These are phyloP conservation scores for Penicillium roqueforti DNA, from an alignment of 495 filamentous ascomycete genomes.

Conservation along the genomic window DNA sequence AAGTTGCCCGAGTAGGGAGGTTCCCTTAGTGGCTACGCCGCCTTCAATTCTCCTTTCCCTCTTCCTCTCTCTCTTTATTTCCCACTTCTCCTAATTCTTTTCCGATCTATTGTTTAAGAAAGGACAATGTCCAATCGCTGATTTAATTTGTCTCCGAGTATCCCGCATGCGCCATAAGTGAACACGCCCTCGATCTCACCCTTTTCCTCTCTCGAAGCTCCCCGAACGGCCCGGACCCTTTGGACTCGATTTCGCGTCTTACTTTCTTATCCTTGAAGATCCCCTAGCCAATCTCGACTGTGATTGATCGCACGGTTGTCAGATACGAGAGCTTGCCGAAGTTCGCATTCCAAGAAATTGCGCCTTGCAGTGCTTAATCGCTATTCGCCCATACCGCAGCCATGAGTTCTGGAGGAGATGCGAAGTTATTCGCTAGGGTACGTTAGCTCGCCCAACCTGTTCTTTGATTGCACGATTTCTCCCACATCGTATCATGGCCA, in stretches of 20 bases:
- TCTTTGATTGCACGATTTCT: slow-evolving; percentile 18
- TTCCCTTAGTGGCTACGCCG: slow-evolving; percentile 26
- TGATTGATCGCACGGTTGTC: slow-evolving; percentile 14
- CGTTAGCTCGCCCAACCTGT: slow-evolving; percentile 35
- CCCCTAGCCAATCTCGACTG: slow-evolving; percentile 7
- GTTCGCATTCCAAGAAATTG: slow-evolving; percentile 3
- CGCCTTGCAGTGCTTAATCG: slow-evolving; percentile 5
- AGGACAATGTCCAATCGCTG: slow-evolving; percentile 18
- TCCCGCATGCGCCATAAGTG: slow-evolving; percentile 16
- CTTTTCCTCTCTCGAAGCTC: slow-evolving; percentile 16
- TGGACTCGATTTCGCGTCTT: neutral
- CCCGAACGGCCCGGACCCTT: slow-evolving; percentile 10
- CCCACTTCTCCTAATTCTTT: slow-evolving; percentile 7
- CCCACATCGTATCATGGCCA: neutral
- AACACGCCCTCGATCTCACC: slow-evolving; percentile 14
- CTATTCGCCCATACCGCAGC: slow-evolving; percentile 22
- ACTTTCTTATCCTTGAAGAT: neutral
- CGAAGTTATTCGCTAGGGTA: slow-evolving; percentile 99
- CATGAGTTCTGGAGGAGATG: slow-evolving; percentile 88
- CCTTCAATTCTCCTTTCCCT: slow-evolving; percentile 23
- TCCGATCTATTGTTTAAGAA: slow-evolving; percentile 1
- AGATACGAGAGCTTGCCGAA: slow-evolving; percentile 9
- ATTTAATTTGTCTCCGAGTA: slow-evolving; percentile 13
- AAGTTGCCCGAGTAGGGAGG: slow-evolving; percentile 8
- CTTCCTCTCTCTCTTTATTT: slow-evolving; percentile 1